Conservation (phyloP, 257 asterid genomes). For the Primulina tabacum region DNA sequence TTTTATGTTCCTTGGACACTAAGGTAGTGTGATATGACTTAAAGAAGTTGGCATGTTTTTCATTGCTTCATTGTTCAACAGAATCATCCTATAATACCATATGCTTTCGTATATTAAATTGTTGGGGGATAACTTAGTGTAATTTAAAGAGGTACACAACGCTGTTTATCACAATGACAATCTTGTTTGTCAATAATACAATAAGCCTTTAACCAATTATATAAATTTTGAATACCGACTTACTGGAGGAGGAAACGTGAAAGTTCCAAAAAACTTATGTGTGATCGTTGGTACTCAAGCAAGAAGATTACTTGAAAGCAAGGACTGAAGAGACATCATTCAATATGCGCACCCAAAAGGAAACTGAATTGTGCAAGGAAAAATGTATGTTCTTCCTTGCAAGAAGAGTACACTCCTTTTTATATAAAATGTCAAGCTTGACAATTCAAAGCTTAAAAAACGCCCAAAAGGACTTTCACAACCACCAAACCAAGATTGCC, state of each 20-base stretch:
- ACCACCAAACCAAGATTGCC: conserved; percentile 3
- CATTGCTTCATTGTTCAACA: background rate
- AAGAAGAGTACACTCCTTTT: background rate
- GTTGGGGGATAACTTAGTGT: background rate
- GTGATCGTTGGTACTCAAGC: too few relatives aligned
- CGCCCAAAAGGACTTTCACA: conserved; percentile 7
- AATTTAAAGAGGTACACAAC: background rate
- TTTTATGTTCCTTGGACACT: background rate
- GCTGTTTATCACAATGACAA: too few relatives aligned
- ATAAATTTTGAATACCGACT: too few relatives aligned
- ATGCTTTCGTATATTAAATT: background rate
- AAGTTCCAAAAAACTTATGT: too few relatives aligned
- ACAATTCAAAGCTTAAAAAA: conserved; percentile 26
- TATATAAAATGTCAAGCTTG: conserved; percentile 17
- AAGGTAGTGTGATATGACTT: background rate
- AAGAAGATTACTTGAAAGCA: conserved; percentile 23
- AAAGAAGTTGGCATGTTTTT: background rate
- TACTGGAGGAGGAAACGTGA: too few relatives aligned
- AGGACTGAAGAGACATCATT: conserved; percentile 8
- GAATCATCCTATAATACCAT: background rate
- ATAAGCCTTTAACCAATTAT: too few relatives aligned
- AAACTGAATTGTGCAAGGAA: conserved; percentile 21
- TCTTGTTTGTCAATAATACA: background rate
- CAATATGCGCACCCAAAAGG: background rate
- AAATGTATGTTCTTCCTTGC: background rate